Base-by-base conservation (phyloP, 2,329 filamentous ascomycete species). In the Amylocarpus encephaloides region DNA sequence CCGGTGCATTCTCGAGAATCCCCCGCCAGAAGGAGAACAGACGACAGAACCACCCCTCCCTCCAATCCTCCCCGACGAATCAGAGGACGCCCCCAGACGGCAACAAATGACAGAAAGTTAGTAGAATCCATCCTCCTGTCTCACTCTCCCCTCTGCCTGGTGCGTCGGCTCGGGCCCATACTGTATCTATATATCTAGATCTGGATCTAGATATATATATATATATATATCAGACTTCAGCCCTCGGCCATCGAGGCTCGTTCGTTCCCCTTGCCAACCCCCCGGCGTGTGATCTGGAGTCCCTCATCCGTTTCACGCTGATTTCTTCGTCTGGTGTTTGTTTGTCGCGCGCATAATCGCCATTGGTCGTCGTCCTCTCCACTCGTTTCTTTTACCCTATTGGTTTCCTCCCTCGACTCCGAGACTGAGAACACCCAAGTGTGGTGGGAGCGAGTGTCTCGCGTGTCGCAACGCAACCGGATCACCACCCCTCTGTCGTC, bases 81-180 rank as follows among this genome's bases (percentile, higher is more conserved):
- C 48, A 49, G 48, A 40, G 33, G 43, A 46, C 50, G 49, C 44
- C 39, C 15, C 43, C 41, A 42, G 43, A 43, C 46, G 56, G 57
- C 59, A 54, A 56, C 60, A 57, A 61, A 62, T 62, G 60, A 62
- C 51, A 51, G 59, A 62, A 56, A 60, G 60, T 62, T 55, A 59
- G 60, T 45, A 50, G 47, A 41, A 38, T 10, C 33, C 47, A 43
- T 33, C 26, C 32, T 12, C 44, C 29, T 26, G 6, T 18, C 36
- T 47, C 26, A 18, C 29, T 39, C 11, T 29, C 29, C 47, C 45
- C 39, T 43, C 45, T 39, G 33, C 29, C 35, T 32, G 35, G 18
- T 43, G 18, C n/a, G n/a, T n/a, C n/a, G n/a, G n/a, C n/a, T n/a
- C n/a, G n/a, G n/a, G n/a, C n/a, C n/a, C n/a, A n/a, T n/a, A n/a